Percentiles rank a stretch among this genome's conserved stretches.
Conservation (phyloP, 331 rosid genomes). For the Quercus tomentella region DNA sequence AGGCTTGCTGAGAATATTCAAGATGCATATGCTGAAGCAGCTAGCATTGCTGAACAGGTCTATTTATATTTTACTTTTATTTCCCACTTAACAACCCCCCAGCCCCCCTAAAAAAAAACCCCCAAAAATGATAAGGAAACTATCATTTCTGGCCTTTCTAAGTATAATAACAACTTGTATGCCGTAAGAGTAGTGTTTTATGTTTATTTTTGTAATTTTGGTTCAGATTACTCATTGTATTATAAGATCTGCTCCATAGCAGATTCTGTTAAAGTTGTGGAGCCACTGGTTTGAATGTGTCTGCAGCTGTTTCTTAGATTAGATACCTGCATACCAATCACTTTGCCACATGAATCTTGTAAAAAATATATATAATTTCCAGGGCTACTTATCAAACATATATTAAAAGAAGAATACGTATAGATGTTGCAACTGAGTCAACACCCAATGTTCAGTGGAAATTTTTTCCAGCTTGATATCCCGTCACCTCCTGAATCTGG, state of each 20-base stretch:
- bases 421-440: too few species aligned
- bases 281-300: background rate
- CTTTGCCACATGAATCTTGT: background rate
- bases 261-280: background rate
- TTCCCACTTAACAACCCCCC: background rate
- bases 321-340: background rate
- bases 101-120: background rate
- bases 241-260: background rate
- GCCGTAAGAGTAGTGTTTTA: background rate
- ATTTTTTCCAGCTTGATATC: background rate
- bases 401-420: too few species aligned
- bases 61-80: constrained; percentile 1
- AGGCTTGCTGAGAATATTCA: constrained; percentile 99
- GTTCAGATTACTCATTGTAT: background rate
- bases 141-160: background rate
- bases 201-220: background rate
- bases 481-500: background rate
- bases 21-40: constrained; percentile 99
- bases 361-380: background rate
- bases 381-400: background rate
- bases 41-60: constrained; percentile 99
- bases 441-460: background rate
- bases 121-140: background rate
- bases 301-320: background rate
- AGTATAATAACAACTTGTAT: background rate